A percentile compares a stretch with the other conserved stretches of the same genome.
phyloP scores from a whole-genome alignment of 208 protist genomes.

The Tetramitus jugosus region DNA sequence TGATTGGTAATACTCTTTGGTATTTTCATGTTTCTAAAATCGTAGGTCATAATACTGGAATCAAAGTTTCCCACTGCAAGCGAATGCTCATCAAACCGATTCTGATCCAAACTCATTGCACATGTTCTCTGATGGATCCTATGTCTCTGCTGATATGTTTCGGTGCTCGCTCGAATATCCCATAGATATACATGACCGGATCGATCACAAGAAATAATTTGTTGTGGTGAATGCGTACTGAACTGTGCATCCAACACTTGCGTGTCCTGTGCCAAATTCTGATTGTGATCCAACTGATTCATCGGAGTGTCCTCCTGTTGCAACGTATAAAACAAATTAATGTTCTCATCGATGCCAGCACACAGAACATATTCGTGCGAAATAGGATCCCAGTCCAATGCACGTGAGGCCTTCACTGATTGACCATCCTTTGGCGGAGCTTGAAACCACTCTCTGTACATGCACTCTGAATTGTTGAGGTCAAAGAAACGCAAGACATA shows the following conservation, averaged over 20 bases:
- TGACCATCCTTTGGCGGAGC: background rate
- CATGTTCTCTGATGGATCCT: background rate
- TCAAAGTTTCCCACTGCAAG: constrained; percentile 10
- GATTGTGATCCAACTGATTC: background rate
- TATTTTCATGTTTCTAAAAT: constrained; percentile 2
- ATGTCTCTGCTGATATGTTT: background rate
- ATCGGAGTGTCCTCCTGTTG: background rate
- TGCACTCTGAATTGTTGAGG: background rate
- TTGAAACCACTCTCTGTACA: constrained; percentile 19
- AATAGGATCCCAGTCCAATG: constrained; percentile 11
- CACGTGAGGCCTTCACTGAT: background rate
- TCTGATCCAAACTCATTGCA: background rate
- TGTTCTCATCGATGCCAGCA: background rate
- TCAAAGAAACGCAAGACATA: constrained; percentile 11
- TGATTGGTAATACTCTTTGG: background rate
- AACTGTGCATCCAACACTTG: background rate
- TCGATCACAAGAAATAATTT: background rate
- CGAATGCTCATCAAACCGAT: constrained; percentile 9
- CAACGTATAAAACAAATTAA: background rate
- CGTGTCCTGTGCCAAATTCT: background rate
- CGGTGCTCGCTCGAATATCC: background rate
- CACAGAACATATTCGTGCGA: background rate
- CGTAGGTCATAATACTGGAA: background rate
- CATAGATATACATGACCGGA: background rate
- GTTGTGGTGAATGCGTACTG: background rate